A percentile compares a stretch with the other conserved stretches of the same genome.
These are phyloP conservation scores for Mortierella sp. DNA, from an alignment of 371 early-diverging fungal species.

Conservation along the genomic window DNA sequence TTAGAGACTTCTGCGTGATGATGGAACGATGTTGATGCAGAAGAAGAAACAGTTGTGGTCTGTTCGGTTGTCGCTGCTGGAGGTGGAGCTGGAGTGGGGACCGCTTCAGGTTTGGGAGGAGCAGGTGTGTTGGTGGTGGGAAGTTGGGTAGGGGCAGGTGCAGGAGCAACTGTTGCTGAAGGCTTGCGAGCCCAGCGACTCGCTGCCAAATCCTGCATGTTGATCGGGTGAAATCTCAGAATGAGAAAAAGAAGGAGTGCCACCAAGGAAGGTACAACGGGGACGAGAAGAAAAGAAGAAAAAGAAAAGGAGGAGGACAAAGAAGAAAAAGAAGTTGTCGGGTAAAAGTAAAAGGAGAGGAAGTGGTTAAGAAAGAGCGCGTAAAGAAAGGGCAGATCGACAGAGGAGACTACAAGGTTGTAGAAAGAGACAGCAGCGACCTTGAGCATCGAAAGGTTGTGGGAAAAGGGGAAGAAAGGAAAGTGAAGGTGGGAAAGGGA, in stretches of 20 bases:
- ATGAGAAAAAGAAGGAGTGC: not conserved
- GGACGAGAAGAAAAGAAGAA: not conserved
- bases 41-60: not conserved
- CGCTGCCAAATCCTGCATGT: not conserved
- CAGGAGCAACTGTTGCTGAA: not conserved
- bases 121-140: too few species aligned
- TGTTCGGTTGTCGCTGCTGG: not conserved
- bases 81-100: not conserved
- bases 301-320: not conserved
- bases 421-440: not conserved
- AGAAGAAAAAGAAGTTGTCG: not conserved
- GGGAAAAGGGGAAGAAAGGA: not conserved
- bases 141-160: not conserved
- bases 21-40: not conserved
- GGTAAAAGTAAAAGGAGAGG: not conserved
- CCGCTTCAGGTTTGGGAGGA: too few species aligned
- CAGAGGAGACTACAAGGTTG: not conserved
- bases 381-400: not conserved
- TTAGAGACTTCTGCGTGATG: not conserved
- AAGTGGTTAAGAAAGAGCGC: not conserved
- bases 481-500: too few species aligned
- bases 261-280: not conserved
- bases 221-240: not conserved
- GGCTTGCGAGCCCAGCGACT: constrained; percentile 4
- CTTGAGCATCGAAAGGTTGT: not conserved